These are phyloP conservation scores for Phaeolepiota aurea DNA, from an alignment of 768 basidiomycete genomes.

Conservation along the genomic window DNA sequence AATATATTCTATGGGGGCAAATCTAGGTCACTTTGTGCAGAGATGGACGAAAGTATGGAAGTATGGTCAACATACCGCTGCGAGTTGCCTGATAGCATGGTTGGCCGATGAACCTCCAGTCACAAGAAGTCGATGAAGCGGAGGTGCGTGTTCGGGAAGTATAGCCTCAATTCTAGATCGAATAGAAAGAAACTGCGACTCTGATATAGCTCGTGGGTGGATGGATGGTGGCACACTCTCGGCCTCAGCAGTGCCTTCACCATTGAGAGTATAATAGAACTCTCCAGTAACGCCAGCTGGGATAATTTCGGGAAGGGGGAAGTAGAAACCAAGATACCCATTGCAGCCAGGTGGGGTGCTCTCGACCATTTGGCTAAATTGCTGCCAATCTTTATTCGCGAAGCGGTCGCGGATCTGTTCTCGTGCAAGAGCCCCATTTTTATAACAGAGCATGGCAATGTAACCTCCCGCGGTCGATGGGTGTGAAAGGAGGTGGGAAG, in stretches of 20 bases:
- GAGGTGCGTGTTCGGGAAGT: conserved; percentile 46
- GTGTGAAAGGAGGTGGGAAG: conserved; percentile 68
- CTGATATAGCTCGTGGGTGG: conserved; percentile 72
- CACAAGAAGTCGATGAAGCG: conserved; percentile 59
- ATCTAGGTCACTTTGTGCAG: no score
- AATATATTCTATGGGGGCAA: conserved; percentile 65
- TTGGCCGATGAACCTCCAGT: conserved; percentile 79
- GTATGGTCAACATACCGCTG: conserved; percentile 50
- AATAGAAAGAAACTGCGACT: conserved; percentile 82
- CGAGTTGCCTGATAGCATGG: conserved; percentile 60
- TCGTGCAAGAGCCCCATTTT: conserved; percentile 78
- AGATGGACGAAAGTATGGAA: no score
- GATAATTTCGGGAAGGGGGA: conserved; percentile 82
- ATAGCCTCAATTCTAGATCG: conserved; percentile 63
- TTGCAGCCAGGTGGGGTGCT: conserved; percentile 45
- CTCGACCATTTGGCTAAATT: conserved; percentile 62
- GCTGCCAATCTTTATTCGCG: conserved; percentile 52
- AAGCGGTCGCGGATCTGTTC: conserved; percentile 67
- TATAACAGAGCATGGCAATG: conserved; percentile 91
- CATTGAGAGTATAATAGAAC: conserved; percentile 37
- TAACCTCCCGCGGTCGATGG: conserved; percentile 54
- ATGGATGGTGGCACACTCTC: conserved; percentile 32
- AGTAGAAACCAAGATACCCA: conserved; percentile 67
- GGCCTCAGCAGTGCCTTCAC: conserved; percentile 17
- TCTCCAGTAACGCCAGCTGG: conserved; percentile 71